A percentile compares a stretch with the other conserved stretches of the same genome.
These are phyloP conservation scores for Viola odorata DNA, from an alignment of 345 rosid genomes.

Conservation along the genomic window DNA sequence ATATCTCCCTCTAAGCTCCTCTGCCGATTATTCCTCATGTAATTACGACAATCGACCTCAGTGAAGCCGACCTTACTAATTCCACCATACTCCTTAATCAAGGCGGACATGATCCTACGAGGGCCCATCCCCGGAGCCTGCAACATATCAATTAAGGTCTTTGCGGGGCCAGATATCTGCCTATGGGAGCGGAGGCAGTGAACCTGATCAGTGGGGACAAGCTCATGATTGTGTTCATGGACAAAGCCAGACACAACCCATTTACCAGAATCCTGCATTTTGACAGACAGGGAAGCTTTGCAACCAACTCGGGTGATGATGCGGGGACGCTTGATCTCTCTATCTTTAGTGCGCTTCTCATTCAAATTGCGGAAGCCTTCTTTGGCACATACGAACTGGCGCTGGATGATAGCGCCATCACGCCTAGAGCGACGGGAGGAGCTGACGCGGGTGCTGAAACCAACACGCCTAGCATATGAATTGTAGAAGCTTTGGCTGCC, in stretches of 20 bases:
- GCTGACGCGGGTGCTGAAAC: slow-evolving; percentile 55
- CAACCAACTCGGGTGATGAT: slow-evolving; percentile 53
- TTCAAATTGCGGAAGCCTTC: slow-evolving; percentile 58
- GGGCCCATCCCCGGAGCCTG: slow-evolving; percentile 68
- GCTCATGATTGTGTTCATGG: slow-evolving; percentile 48
- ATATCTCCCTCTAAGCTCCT: slow-evolving; percentile 40
- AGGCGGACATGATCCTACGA: slow-evolving; percentile 53
- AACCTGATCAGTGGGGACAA: slow-evolving; percentile 57
- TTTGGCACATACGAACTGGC: slow-evolving; percentile 64
- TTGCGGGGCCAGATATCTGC: slow-evolving; percentile 58
- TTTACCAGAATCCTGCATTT: slow-evolving; percentile 61
- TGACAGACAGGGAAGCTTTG: slow-evolving; percentile 52
- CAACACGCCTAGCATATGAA: slow-evolving; percentile 56
- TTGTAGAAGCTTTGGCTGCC: slow-evolving; percentile 64
- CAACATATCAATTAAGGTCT: slow-evolving; percentile 55
- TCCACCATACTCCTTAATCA: slow-evolving; percentile 45
- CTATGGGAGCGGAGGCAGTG: slow-evolving; percentile 53
- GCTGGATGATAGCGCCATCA: slow-evolving; percentile 61
- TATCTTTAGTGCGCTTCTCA: slow-evolving; percentile 53
- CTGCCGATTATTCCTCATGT: slow-evolving; percentile 44
- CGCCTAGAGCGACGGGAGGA: slow-evolving; percentile 60
- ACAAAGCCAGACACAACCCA: slow-evolving; percentile 53
- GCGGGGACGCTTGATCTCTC: slow-evolving; percentile 60
- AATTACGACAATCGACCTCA: slow-evolving; percentile 47
- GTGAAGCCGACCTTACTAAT: slow-evolving; percentile 49